These are phyloP conservation scores for Fusarium ambrosium DNA, from an alignment of 2,329 filamentous ascomycete species.

Conservation along the genomic window DNA sequence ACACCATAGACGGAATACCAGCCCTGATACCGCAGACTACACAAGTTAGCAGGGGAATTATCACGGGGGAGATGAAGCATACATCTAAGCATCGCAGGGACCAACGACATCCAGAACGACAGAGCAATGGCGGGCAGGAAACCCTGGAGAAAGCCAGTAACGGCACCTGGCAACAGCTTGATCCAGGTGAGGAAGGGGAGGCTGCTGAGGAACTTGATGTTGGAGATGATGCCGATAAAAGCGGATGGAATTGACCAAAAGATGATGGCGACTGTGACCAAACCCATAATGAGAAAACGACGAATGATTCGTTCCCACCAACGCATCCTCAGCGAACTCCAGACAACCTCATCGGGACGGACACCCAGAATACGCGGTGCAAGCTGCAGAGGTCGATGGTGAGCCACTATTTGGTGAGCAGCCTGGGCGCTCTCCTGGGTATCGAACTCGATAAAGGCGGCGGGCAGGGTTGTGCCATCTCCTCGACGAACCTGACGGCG, in stretches of 20 bases:
- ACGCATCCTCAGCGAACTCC: constrained; percentile 84
- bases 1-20: constrained; percentile 83
- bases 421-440: constrained; percentile 86
- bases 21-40: constrained; percentile 80
- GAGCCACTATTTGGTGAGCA: constrained; percentile 87
- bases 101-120: constrained; percentile 85
- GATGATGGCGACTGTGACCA: constrained; percentile 82
- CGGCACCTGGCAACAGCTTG: constrained; percentile 73
- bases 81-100: constrained; percentile 83
- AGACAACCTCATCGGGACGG: constrained; percentile 86
- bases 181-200: constrained; percentile 82
- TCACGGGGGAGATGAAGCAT: constrained; percentile 10
- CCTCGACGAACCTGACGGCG: constrained; percentile 80
- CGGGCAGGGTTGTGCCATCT: constrained; percentile 75
- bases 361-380: constrained; percentile 87
- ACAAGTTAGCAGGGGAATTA: constrained; percentile 16
- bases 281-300: constrained; percentile 75
- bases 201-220: constrained; percentile 77
- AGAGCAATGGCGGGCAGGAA: constrained; percentile 85
- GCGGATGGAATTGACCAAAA: constrained; percentile 87
- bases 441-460: constrained; percentile 92
- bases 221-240: constrained; percentile 87
- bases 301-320: constrained; percentile 90
- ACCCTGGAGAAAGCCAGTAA: constrained; percentile 87
- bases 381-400: constrained; percentile 91